Base-by-base conservation (phyloP, 768 basidiomycete species). In the Lyophyllum decastes region DNA sequence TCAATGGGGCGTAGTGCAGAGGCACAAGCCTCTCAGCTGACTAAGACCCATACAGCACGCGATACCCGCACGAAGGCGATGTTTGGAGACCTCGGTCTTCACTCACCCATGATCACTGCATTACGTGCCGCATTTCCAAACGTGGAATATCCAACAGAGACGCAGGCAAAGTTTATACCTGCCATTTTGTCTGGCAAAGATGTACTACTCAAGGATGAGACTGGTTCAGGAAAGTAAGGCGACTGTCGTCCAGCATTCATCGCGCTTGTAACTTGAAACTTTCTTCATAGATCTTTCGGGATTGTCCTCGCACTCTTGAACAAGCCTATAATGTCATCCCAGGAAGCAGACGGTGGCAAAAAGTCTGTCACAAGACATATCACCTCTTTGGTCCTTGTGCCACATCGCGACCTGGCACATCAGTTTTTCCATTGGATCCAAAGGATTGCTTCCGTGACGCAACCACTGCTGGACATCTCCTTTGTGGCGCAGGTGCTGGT, bases 221-320 rank as follows among this genome's bases (percentile, higher is more conserved):
- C 90, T n/a, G 90, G 91, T 4, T 83, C 85, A 45, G 91, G 90
- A 74, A 92, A 92, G 90, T 91, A 67, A 58, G 88, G 76, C 40
- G 49, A 17, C 35, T 4, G 54, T 43, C 44, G 54, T 30, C 25
- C 55, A 4, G 65, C 22, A 6, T 22, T 38, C 27, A 55, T 58
- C 54, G 46, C 9, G 8, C 26, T n/a, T 53, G 44, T 49, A 21
- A 49, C 57, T 25, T 25, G 30, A 54, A n/a, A 45, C 7, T 45
- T 43, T 48, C 43, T 22, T 30, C 38, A 8, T 52, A 93, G 90
- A 72, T 89, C 91, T 5, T 89, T 93, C 65, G 89, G 87, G 0
- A 70, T 89, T 25, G 71, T 88, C 19, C 65, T 92, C 24, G 89
- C 86, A 19, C 72, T 90, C 33, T 75, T 92, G 50, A 87, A 79